These are phyloP conservation scores for Globisporangium lucens DNA, from an alignment of 352 stramenopile species.

Conservation along the genomic window DNA sequence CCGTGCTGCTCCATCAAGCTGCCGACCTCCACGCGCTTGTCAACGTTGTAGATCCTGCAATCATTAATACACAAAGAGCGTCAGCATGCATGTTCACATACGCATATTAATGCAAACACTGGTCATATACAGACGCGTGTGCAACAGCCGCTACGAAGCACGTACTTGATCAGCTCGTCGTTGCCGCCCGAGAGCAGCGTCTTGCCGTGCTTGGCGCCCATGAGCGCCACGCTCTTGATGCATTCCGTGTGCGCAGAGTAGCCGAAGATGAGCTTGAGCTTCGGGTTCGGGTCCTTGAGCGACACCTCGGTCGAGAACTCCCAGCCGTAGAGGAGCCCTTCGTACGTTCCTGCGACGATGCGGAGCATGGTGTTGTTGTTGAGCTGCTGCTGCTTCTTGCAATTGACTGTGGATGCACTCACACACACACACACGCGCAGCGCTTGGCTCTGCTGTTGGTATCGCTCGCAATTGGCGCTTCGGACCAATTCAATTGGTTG, in stretches of 20 bases:
- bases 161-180: conserved; percentile 88
- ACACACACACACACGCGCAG: not conserved
- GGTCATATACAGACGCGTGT: not conserved
- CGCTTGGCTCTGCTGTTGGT: conserved; percentile 1
- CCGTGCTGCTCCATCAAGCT: conserved; percentile 86
- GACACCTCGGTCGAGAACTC: conserved; percentile 38
- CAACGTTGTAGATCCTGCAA: conserved; percentile 83
- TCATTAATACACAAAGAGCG: not conserved
- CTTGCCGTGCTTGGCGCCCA: conserved; percentile 76
- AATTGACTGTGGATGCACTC: not conserved
- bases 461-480: not conserved
- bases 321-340: conserved; percentile 86
- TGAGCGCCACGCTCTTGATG: conserved; percentile 84
- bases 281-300: conserved; percentile 26
- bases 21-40: conserved; percentile 85
- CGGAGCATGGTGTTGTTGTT: conserved; percentile 47
- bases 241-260: conserved; percentile 82
- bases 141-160: not conserved
- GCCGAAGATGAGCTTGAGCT: conserved; percentile 85
- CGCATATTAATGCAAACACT: too few species aligned
- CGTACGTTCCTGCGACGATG: conserved; percentile 83
- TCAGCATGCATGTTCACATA: not conserved
- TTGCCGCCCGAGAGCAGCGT: conserved; percentile 77
- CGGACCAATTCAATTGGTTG: conserved; percentile 14
- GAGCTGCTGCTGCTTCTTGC: not conserved